Evolutionary conservation across 768 basidiomycete genomes (phyloP), one percentile per base, ranked within the genome.

Genomic region (Sarcomyxa edulis): DNA sequence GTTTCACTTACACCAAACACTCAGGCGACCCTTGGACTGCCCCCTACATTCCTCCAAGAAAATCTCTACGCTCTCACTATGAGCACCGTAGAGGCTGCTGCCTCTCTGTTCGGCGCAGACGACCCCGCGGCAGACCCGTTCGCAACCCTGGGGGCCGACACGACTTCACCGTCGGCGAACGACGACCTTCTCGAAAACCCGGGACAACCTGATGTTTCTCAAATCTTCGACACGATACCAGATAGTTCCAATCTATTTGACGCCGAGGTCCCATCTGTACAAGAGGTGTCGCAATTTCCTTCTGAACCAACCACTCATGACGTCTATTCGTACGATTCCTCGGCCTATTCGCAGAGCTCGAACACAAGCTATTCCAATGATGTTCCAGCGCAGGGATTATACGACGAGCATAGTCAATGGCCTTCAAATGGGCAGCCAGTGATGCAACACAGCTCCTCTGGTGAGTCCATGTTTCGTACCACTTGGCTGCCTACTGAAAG

Each of bases 41-140:
- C n/a, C n/a, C n/a, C n/a, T n/a, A n/a, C n/a, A n/a, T n/a, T n/a
- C n/a, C n/a, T n/a, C n/a, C n/a, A n/a, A n/a, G n/a, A n/a, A n/a
- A n/a, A n/a, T n/a, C n/a, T n/a, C n/a, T n/a, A n/a, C n/a, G n/a
- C n/a, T n/a, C n/a, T n/a, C 29, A 50, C 52, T 52, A 83, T 84
- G 81, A 73, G 66, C 56, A 66, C 69, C 48, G 76, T 82, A 40
- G 84, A 87, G 66, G 79, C 84, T 48, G 88, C 88, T 24, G 82
- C 86, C 36, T 80, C 84, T 41, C 81, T 91, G 32, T 91, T 91
- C 67, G 84, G 78, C 45, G 61, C 74, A 37, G 74, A 75, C 22
- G 82, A 86, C 53, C 52, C 75, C 35, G 64, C 63, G 12, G 65
- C 72, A 22, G 82, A 85, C 61, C 74, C 75, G 37, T 84, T 84